phyloP scores from a whole-genome alignment of 176 grass and related monocot genomes.

The Juncus effusus region DNA sequence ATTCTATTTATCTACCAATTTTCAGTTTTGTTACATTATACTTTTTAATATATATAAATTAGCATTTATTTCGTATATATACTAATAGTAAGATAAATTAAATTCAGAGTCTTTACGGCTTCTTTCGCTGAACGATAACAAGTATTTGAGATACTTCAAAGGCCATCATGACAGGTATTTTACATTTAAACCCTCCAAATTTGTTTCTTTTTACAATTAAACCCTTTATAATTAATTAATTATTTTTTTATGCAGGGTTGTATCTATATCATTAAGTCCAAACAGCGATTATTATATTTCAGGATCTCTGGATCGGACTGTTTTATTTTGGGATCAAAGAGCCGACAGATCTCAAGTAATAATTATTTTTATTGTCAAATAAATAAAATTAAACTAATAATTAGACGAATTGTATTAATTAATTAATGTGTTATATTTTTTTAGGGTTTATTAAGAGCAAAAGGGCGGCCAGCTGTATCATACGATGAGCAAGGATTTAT shows the following conservation, averaged over 20 bases:
- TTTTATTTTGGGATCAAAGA: slow-evolving; percentile 84
- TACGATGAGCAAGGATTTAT: slow-evolving; percentile 91
- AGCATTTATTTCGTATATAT: slow-evolving; percentile 2
- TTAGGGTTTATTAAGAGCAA: slow-evolving; percentile 75
- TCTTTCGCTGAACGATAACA: slow-evolving; percentile 86
- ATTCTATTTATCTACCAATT: not conserved
- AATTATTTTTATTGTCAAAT: slow-evolving; percentile 12
- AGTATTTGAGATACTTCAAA: slow-evolving; percentile 94
- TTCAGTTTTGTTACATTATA: slow-evolving; percentile 11
- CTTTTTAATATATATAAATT: too few species aligned
- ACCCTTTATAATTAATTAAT: slow-evolving; percentile 20
- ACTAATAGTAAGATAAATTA: slow-evolving; percentile 26
- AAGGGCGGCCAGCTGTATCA: slow-evolving; percentile 92
- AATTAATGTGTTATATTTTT: slow-evolving; percentile 20
- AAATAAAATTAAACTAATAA: slow-evolving; percentile 13
- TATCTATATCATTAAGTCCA: slow-evolving; percentile 76
- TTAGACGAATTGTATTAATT: not conserved
- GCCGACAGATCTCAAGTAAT: slow-evolving; percentile 88
- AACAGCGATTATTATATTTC: slow-evolving; percentile 76
- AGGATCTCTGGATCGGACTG: slow-evolving; percentile 89
- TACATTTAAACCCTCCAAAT: slow-evolving; percentile 1
- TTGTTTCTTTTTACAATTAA: slow-evolving; percentile 6
- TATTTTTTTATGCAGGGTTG: slow-evolving; percentile 56
- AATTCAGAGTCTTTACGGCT: slow-evolving; percentile 80
- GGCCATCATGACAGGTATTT: slow-evolving; percentile 91